Base-by-base conservation (phyloP, 1,284 basidiomycete species). In the Amylostereum chailletii region DNA sequence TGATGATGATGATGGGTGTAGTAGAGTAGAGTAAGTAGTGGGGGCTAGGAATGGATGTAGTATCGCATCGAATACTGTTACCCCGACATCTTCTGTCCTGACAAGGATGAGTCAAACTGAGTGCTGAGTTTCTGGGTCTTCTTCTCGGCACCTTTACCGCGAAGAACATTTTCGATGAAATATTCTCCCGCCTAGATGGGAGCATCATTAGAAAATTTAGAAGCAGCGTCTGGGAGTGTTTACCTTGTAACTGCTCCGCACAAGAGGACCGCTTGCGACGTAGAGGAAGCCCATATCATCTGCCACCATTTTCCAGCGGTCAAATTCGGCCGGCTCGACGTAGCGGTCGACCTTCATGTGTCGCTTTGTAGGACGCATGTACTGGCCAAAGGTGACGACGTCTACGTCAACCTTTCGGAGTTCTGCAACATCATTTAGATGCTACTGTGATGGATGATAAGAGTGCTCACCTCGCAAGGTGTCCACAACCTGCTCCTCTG, bases 321-420 rank as follows among this genome's bases (percentile, higher is more conserved):
- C 87, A 61, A 98, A 99, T 66, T 97, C 94, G 2, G 82, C 79
- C 0, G 96, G 96, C 54, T 90, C 80, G 11, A 99, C 93, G 62
- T 99, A 99, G 27, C 91, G 86, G 57, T 93, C 86, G 5, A 99
- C 96, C 68, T 98, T 99, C 96, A 99, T 99, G 68, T 99, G 96
- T 34, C 86, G 79, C 69, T 99, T 99, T 1, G 96, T 99, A 1
- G 96, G 96, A 42, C 96, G 86, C 96, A 99, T 99, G 70, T 99
- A 99, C 71, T 99, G 96, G 1, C 96, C 96, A 63, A 99, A 98
- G 0, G 96, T 99, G 33, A 99, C 94, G 6, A 99, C 95, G 63
- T 99, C 94, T 34, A 99, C 95, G 54, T 93, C 77, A 37, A 82
- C 75, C 55, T 84, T 86, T 40, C 95, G 84, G 3, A 99, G 77